phyloP scores from a whole-genome alignment of 768 basidiomycete species.

The Myochromella boudieri region DNA sequence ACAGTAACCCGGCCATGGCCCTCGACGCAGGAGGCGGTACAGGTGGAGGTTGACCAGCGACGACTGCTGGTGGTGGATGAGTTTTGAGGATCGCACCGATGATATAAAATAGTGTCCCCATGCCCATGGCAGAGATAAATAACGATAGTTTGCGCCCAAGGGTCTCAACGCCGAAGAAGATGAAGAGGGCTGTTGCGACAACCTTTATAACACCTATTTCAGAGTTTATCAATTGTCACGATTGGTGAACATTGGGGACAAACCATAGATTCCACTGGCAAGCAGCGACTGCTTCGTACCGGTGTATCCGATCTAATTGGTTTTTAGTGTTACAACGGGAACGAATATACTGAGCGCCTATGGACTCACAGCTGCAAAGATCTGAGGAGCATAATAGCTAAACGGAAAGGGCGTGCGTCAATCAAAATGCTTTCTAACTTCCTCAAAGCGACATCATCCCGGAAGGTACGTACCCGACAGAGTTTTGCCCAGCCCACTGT shows the following conservation, averaged over 20 bases:
- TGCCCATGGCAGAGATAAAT: constrained; percentile 73
- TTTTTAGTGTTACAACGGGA: too few species aligned
- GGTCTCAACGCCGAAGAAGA: constrained; percentile 67
- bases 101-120: constrained; percentile 82
- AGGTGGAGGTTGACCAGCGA: constrained; percentile 10
- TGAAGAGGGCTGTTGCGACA: constrained; percentile 63
- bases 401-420: background rate
- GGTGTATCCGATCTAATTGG: constrained; percentile 60
- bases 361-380: constrained; percentile 49
- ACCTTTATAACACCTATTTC: constrained; percentile 58
- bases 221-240: background rate
- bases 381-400: constrained; percentile 74
- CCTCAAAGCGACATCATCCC: background rate
- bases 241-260: background rate
- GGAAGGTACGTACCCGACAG: constrained; percentile 46
- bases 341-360: too few species aligned
- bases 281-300: constrained; percentile 60
- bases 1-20: constrained; percentile 85
- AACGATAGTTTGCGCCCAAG: constrained; percentile 71
- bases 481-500: constrained; percentile 86
- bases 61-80: constrained; percentile 51
- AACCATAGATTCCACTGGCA: constrained; percentile 69
- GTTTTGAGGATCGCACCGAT: constrained; percentile 86
- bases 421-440: background rate
- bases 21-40: constrained; percentile 57